Evolutionary conservation across 768 basidiomycete species (phyloP).

Genomic region (Postia placenta): DNA sequence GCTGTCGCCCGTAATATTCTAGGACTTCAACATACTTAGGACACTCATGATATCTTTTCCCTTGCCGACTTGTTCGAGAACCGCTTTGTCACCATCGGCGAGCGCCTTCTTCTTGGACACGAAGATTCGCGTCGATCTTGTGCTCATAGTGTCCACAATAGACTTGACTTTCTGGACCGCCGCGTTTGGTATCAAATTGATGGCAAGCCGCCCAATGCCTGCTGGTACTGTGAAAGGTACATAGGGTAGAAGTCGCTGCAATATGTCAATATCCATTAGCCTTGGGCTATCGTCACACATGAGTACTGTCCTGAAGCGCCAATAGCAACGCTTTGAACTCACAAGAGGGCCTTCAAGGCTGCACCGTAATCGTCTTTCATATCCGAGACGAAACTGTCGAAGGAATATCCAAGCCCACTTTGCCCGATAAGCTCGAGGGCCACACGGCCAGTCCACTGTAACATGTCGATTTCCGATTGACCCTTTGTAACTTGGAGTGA

Average conservation of each 20-base stretch:
- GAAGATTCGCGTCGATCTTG: conserved; percentile 11
- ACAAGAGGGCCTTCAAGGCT: conserved; percentile 16
- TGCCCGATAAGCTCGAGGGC: conserved; percentile 16
- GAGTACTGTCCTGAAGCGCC: conserved; percentile 14
- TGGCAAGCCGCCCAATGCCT: neutral
- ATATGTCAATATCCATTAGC: neutral
- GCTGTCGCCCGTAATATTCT: neutral
- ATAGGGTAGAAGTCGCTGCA: neutral
- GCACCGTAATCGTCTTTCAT: conserved; percentile 8
- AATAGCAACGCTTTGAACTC: too few species aligned
- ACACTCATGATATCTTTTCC: conserved; percentile 19
- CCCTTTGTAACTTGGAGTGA: neutral
- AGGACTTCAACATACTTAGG: conserved; percentile 7
- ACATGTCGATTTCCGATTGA: conserved; percentile 10
- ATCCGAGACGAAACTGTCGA: conserved; percentile 11
- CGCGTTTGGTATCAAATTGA: conserved; percentile 9
- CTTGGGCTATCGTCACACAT: conserved; percentile 13
- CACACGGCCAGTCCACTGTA: conserved; percentile 13
- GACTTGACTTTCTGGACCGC: conserved; percentile 7
- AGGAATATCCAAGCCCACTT: conserved; percentile 12
- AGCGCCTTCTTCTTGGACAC: conserved; percentile 7
- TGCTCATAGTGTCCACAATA: conserved; percentile 6
- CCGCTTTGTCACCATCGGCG: conserved; percentile 8
- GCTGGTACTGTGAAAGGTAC: neutral
- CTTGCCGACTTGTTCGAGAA: conserved; percentile 9